Conservation (phyloP, 768 basidiomycete genomes). For the Tylopilus sp. region DNA sequence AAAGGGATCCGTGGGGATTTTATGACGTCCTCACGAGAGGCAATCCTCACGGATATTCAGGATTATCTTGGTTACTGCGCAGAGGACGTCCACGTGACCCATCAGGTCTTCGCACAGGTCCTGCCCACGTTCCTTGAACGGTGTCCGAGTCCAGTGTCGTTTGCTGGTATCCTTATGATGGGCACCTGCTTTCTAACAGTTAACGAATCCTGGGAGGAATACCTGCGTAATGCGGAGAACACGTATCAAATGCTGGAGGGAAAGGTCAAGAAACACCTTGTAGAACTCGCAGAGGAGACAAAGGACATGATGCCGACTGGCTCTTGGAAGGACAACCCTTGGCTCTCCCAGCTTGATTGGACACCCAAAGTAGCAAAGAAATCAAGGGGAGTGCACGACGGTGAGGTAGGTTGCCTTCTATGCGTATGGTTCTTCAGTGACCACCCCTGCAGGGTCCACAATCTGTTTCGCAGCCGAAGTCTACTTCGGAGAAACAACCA, state of each 20-base stretch:
- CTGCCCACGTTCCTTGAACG: conserved; percentile 77
- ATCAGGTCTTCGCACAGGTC: conserved; percentile 70
- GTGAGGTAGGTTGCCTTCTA: conserved; percentile 17
- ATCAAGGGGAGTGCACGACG: conserved; percentile 53
- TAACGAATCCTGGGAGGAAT: conserved; percentile 84
- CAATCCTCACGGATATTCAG: conserved; percentile 60
- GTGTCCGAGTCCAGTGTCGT: conserved; percentile 91
- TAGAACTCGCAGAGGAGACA: conserved; percentile 62
- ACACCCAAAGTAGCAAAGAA: conserved; percentile 76
- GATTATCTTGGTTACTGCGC: conserved; percentile 86
- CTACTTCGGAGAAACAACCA: conserved; percentile 33
- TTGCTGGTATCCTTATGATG: conserved; percentile 90
- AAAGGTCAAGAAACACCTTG: conserved; percentile 57
- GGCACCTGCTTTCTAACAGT: conserved; percentile 89
- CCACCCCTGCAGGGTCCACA: conserved; percentile 7
- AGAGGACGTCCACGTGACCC: conserved; percentile 79
- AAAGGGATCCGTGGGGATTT: conserved; percentile 78
- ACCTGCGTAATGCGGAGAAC: conserved; percentile 72
- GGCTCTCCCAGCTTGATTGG: conserved; percentile 94
- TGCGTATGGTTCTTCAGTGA: not conserved
- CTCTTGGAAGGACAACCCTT: conserved; percentile 69
- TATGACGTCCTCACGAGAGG: conserved; percentile 61
- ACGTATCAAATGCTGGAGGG: conserved; percentile 69
- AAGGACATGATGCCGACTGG: conserved; percentile 46
- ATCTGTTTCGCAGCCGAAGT: not conserved